Evolutionary conservation across 345 rosid species (phyloP), one percentile per base, ranked within the genome.

Genomic region (Fremontodendron californicum): DNA sequence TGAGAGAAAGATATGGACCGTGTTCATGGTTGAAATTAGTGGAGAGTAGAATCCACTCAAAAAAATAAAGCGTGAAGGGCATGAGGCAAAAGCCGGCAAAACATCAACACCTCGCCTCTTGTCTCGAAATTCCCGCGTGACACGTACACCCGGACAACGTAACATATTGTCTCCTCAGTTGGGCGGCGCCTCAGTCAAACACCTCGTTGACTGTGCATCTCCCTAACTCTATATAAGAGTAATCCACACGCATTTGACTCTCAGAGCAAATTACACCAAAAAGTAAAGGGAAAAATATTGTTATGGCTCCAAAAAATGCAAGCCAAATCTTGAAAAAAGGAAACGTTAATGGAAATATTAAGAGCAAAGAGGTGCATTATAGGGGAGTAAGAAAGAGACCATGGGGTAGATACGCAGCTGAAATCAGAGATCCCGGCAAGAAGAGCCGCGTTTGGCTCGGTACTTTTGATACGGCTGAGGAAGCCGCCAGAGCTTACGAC

Each of bases 331-430:
- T 42, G 33, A 77, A 48, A 71, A 55, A 64, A 31, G 75, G 33
- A 6, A 49, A 23, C 18, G 33, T 16, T 31, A 39, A 12, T 2
- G 49, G 40, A 15, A 25, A 10, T 27, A 18, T 23, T 18, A 75
- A 57, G 48, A 65, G 39, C 77, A 84, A 63, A 5, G 89, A 87
- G 81, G 67, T 77, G 21, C 93, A 82, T 19, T 88, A 79, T 21
- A 86, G 94, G 78, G 93, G 94, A 1, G 94, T 89, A 8, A 80
- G 94, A 75, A 90, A 87, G 84, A 78, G 91, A 40, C 94, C 94
- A 0, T 92, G 94, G 94, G 93, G 97, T 3, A 81, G 93, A 35
- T 90, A 90, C 74, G 94, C 97, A 1, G 97, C 94, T 10, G 94
- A 92, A 79, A 90, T 92, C 63, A 83, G 97, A 37, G 97, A 92